Percentiles rank a stretch among this genome's conserved stretches.
Evolutionary conservation across 2,329 filamentous ascomycete species (phyloP).

Genomic region (Cladosporium sp.): DNA sequence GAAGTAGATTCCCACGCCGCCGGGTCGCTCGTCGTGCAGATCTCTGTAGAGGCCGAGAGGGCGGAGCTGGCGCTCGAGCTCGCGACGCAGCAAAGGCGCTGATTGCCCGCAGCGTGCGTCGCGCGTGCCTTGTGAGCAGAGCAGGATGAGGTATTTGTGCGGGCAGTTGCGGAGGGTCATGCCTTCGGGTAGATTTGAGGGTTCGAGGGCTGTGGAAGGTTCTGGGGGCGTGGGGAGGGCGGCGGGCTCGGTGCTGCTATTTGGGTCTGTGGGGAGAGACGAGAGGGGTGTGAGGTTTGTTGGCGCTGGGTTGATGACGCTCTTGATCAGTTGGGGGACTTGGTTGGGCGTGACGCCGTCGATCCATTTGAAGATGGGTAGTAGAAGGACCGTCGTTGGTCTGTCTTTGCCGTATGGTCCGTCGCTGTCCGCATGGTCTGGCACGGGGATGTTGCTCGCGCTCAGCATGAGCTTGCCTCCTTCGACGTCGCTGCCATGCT

Average conservation of each 20-base stretch:
- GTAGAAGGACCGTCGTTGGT: slow-evolving; percentile 74
- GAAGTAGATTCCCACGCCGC: slow-evolving; percentile 93
- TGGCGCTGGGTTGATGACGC: slow-evolving; percentile 65
- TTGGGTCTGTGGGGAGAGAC: slow-evolving; percentile 6
- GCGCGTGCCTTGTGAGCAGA: slow-evolving; percentile 91
- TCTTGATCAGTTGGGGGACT: slow-evolving; percentile 65
- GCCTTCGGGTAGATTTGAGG: slow-evolving; percentile 25
- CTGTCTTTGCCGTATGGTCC: slow-evolving; percentile 49
- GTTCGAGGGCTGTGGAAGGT: slow-evolving; percentile 14
- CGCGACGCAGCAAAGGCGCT: slow-evolving; percentile 79
- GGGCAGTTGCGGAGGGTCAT: slow-evolving; percentile 64
- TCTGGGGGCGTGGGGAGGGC: slow-evolving; percentile 13
- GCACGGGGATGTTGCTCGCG: slow-evolving; percentile 83
- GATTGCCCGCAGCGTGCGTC: slow-evolving; percentile 93
- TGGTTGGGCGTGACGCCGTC: slow-evolving; percentile 75
- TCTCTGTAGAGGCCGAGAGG: slow-evolving; percentile 82
- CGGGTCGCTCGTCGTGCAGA: slow-evolving; percentile 78
- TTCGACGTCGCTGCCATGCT: slow-evolving; percentile 25
- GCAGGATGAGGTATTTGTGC: slow-evolving; percentile 79
- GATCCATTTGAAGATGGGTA: slow-evolving; percentile 78
- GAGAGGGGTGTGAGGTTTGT: slow-evolving; percentile 65
- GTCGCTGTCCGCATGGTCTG: slow-evolving; percentile 56
- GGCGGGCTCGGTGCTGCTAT: slow-evolving; percentile 19
- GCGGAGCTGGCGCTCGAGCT: slow-evolving; percentile 83
- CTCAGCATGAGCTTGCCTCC: slow-evolving; percentile 74